Percentiles rank a stretch among this genome's conserved stretches.
Evolutionary conservation across 1,284 basidiomycete genomes (phyloP).

Genomic region (Apiotrichum gracile): DNA sequence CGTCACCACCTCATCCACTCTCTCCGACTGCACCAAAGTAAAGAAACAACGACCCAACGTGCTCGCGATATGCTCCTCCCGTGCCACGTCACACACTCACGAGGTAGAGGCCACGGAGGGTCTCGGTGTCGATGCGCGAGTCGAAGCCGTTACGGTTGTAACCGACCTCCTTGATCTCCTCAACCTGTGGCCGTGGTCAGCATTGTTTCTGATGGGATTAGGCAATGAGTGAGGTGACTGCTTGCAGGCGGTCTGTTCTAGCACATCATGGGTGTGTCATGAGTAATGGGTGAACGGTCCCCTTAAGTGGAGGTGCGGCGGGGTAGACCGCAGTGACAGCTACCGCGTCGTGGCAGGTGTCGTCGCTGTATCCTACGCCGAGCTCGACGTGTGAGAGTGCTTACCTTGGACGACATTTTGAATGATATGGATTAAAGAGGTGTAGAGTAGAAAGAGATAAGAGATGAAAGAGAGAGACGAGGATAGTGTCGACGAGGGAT

Average conservation of each 20-base stretch:
- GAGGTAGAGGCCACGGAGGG: conserved; percentile 76
- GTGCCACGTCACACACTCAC: conserved; percentile 51
- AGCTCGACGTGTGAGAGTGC: not conserved
- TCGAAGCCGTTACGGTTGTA: conserved; percentile 81
- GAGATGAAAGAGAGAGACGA: not conserved
- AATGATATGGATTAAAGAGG: not conserved
- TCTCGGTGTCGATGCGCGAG: conserved; percentile 68
- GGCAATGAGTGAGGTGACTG: not conserved
- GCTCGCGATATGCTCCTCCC: not conserved
- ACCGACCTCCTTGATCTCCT: conserved; percentile 53
- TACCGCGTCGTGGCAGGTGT: too few species aligned
- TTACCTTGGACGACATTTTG: not conserved
- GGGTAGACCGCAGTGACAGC: too few species aligned
- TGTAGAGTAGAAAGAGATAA: not conserved
- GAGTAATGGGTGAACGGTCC: not conserved
- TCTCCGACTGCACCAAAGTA: too few species aligned
- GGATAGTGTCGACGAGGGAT: not conserved
- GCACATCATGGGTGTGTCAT: not conserved
- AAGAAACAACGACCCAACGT: too few species aligned
- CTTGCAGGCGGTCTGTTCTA: not conserved
- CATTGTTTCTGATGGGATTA: not conserved
- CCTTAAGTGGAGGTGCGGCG: too few species aligned
- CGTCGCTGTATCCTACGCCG: too few species aligned
- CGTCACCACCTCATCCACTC: too few species aligned
- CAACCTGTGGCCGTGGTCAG: not conserved